Conservation (phyloP, 805 yeast species). For the Barnettozyma pratensis region DNA sequence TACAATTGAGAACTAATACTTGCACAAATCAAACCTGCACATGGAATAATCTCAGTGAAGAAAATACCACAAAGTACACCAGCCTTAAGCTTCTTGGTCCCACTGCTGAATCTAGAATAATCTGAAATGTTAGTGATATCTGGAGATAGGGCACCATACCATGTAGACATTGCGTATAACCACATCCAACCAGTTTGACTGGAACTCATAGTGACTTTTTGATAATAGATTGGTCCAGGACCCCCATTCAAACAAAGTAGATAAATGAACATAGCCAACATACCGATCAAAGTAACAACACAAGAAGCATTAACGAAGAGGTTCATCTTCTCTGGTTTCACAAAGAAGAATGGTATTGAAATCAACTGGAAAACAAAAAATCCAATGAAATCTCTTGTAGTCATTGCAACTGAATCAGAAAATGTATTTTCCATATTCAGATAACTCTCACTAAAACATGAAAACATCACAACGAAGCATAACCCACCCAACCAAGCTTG, state of each 20-base stretch:
- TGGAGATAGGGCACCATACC: slow-evolving; percentile 36
- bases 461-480: slow-evolving; percentile 32
- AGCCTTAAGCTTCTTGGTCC: slow-evolving; percentile 22
- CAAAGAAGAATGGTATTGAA: slow-evolving; percentile 33
- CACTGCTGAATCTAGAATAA: slow-evolving; percentile 34
- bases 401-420: slow-evolving; percentile 33
- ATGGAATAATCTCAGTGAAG: slow-evolving; percentile 35
- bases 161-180: slow-evolving; percentile 34
- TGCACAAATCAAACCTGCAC: slow-evolving; percentile 35
- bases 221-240: slow-evolving; percentile 29
- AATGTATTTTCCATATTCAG: slow-evolving; percentile 34
- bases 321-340: slow-evolving; percentile 42
- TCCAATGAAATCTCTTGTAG: slow-evolving; percentile 37
- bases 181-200: slow-evolving; percentile 35
- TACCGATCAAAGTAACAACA: slow-evolving; percentile 32
- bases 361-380: slow-evolving; percentile 41
- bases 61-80: slow-evolving; percentile 31
- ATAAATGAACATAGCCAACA: slow-evolving; percentile 36
- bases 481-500: slow-evolving; percentile 41
- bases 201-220: slow-evolving; percentile 21
- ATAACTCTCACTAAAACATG: slow-evolving; percentile 32
- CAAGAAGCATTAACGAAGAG: slow-evolving; percentile 32
- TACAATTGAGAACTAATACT: slow-evolving; percentile 30
- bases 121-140: slow-evolving; percentile 38
- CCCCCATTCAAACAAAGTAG: slow-evolving; percentile 30